Conservation (phyloP, 306 rosid genomes). For the Myrica gale region DNA sequence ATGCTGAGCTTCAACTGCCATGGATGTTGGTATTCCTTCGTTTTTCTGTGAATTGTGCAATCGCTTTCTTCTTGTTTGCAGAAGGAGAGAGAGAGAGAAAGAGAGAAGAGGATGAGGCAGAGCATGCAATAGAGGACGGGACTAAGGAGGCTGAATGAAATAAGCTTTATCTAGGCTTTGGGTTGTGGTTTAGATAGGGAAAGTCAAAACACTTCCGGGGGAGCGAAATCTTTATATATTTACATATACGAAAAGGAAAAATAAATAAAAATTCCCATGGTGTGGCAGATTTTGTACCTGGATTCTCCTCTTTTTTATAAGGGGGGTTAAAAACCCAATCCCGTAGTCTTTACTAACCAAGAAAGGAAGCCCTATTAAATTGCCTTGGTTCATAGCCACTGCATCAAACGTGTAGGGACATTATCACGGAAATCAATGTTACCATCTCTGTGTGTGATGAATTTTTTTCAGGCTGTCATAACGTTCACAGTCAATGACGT, state of each 20-base stretch:
- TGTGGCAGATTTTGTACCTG: constrained; percentile 46
- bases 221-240: constrained; percentile 12
- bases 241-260: not conserved
- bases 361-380: not conserved
- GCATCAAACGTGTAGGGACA: not conserved
- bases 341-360: too few species aligned
- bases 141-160: constrained; percentile 28
- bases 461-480: not conserved
- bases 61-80: constrained; percentile 1
- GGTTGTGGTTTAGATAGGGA: constrained; percentile 24
- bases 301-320: constrained; percentile 25
- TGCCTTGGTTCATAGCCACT: too few species aligned
- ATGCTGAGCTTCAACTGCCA: constrained; percentile 85
- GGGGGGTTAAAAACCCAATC: too few species aligned
- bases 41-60: constrained; percentile 17
- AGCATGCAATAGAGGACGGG: constrained; percentile 58
- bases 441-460: not conserved
- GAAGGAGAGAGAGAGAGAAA: constrained; percentile 7
- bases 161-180: constrained; percentile 36
- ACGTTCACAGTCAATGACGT: not conserved
- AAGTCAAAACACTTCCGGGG: constrained; percentile 55
- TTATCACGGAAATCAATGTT: not conserved
- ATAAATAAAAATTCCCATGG: constrained; percentile 20
- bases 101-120: constrained; percentile 23
- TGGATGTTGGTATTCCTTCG: constrained; percentile 32